Percentiles rank a stretch among this genome's conserved stretches.
Evolutionary conservation across 139 green algal genomes (phyloP).

Genomic region (Raphidocelis subcapitata): DNA sequence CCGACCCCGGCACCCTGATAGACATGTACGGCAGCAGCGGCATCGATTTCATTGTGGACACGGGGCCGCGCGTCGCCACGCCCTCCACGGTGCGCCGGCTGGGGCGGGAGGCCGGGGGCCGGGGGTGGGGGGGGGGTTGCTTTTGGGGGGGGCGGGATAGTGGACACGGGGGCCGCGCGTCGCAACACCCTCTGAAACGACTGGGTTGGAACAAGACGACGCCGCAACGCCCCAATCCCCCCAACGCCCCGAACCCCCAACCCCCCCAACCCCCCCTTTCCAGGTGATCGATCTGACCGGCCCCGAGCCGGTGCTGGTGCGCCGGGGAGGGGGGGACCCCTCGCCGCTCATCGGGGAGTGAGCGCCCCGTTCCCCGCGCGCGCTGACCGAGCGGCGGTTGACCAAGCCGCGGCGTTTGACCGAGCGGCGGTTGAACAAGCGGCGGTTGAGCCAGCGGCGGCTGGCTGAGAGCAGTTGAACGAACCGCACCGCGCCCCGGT

Average conservation of each 20-base stretch:
- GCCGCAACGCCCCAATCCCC: neutral
- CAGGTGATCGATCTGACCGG: conserved; percentile 71
- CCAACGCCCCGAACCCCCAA: neutral
- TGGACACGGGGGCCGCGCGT: neutral
- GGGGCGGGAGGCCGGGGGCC: neutral
- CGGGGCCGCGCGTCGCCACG: conserved; percentile 46
- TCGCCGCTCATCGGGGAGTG: conserved; percentile 51
- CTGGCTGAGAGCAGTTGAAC: too few relatives aligned
- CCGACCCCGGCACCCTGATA: conserved; percentile 69
- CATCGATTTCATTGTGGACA: conserved; percentile 86
- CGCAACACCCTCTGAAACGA: too few relatives aligned
- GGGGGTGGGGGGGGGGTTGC: neutral
- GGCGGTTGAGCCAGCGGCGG: too few relatives aligned
- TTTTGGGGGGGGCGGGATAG: neutral
- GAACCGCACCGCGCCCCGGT: too few relatives aligned
- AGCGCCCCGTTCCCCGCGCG: too few relatives aligned
- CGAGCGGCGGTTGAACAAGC: too few relatives aligned
- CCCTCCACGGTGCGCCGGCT: conserved; percentile 56
- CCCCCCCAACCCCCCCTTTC: neutral
- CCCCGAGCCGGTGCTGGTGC: conserved; percentile 55
- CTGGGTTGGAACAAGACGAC: neutral
- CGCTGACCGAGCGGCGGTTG: too few relatives aligned
- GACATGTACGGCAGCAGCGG: conserved; percentile 64
- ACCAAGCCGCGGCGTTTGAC: too few relatives aligned
- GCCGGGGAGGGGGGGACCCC: conserved; percentile 68